A percentile compares a stretch with the other conserved stretches of the same genome.
phyloP scores from a whole-genome alignment of 2,329 filamentous ascomycete species.

The Aspergillus sp. region DNA sequence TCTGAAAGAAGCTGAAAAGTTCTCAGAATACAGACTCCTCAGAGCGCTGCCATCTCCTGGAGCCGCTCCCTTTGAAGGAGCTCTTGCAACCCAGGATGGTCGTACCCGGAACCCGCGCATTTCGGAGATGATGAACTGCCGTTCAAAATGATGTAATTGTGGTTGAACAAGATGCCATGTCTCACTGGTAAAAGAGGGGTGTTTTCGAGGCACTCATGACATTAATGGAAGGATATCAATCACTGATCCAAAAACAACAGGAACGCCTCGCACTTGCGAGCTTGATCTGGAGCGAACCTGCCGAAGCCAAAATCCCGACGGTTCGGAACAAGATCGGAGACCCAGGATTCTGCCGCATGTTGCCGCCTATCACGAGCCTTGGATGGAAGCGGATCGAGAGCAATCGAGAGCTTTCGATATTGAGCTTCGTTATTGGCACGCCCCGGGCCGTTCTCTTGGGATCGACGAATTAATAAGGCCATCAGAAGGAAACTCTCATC shows the following conservation, averaged over 20 bases:
- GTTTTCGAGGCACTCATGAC: slow-evolving; percentile 24
- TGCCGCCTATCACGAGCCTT: slow-evolving; percentile 31
- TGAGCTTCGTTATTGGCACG: background rate
- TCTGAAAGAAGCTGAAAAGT: slow-evolving; percentile 6
- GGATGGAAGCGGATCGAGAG: slow-evolving; percentile 40
- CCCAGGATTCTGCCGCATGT: slow-evolving; percentile 29
- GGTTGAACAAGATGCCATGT: slow-evolving; percentile 37
- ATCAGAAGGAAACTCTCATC: background rate
- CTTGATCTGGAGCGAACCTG: slow-evolving; percentile 16
- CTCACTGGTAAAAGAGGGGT: slow-evolving; percentile 24
- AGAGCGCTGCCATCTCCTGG: slow-evolving; percentile 25
- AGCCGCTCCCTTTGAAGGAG: slow-evolving; percentile 31
- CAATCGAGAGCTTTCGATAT: slow-evolving; percentile 32
- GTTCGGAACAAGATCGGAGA: slow-evolving; percentile 26
- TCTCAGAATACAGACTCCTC: slow-evolving; percentile 23
- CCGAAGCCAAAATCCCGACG: slow-evolving; percentile 19
- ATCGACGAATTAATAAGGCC: background rate
- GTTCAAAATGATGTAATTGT: slow-evolving; percentile 33
- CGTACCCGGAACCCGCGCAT: slow-evolving; percentile 50
- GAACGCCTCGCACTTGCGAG: background rate
- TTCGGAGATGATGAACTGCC: slow-evolving; percentile 33
- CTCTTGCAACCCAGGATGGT: slow-evolving; percentile 39
- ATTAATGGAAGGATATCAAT: slow-evolving; percentile 12
- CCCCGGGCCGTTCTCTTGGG: background rate
- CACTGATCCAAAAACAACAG: slow-evolving; percentile 8